Evolutionary conservation across 1,139 yeast genomes (phyloP).

Genomic region (Lipomyces yarrowii): DNA sequence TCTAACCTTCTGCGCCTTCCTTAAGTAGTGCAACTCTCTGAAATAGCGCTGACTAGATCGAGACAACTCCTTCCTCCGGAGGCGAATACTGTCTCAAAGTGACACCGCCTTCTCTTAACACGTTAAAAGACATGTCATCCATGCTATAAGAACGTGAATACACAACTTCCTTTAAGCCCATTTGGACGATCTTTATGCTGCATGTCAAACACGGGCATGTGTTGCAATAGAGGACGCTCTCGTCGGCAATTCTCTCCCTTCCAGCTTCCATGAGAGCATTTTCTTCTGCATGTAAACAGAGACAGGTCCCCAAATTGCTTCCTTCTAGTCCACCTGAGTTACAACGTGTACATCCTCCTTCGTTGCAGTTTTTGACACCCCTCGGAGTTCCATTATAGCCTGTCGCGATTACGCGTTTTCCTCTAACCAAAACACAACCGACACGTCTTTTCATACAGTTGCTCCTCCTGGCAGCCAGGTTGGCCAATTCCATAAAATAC

Average conservation of each 20-base stretch:
- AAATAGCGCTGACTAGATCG: slow-evolving; percentile 21
- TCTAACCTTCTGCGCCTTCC: too few species aligned
- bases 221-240: slow-evolving; percentile 78
- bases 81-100: slow-evolving; percentile 72
- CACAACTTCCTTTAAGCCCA: slow-evolving; percentile 90
- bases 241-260: slow-evolving; percentile 72
- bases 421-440: slow-evolving; percentile 91
- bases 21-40: too few species aligned
- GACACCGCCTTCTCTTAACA: slow-evolving; percentile 75
- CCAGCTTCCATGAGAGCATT: slow-evolving; percentile 95
- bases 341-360: slow-evolving; percentile 93
- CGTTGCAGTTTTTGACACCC: slow-evolving; percentile 82
- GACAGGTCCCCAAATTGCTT: slow-evolving; percentile 73
- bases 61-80: slow-evolving; percentile 47
- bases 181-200: slow-evolving; percentile 89
- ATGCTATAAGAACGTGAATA: slow-evolving; percentile 90
- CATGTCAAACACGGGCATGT: slow-evolving; percentile 98
- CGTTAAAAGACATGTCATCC: slow-evolving; percentile 74
- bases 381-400: slow-evolving; percentile 98
- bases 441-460: slow-evolving; percentile 97
- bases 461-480: slow-evolving; percentile 86
- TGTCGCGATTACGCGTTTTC: slow-evolving; percentile 85
- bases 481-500: slow-evolving; percentile 90
- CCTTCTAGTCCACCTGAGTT: slow-evolving; percentile 59
- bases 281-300: slow-evolving; percentile 96